Base-by-base conservation (phyloP, 169 alveolate genomes). In the Cryptosporidium tyzzeri region DNA sequence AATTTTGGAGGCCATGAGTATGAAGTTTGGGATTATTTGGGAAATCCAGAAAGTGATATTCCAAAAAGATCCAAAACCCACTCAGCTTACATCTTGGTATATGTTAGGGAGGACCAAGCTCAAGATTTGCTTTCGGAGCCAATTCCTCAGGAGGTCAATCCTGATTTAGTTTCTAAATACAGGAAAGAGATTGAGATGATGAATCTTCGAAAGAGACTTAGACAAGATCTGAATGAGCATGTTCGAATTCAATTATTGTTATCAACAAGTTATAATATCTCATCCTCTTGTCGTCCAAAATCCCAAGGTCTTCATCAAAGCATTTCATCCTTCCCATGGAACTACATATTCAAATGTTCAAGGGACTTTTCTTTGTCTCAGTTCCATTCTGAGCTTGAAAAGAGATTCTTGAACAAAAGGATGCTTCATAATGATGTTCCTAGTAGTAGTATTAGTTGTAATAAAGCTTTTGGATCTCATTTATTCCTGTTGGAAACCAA, bases 71-170 rank as follows among this genome's bases (percentile, higher is more conserved):
- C 86, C 26, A 95, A 93, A 53, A 92, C 92, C 51, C 94, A 96
- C 74, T 96, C 96, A 86, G 99, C 99, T 4, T 97, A 97, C 93
- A 96, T 97, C 85, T 92, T 97, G 35, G 98, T 97, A 16, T 97
- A 97, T 84, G 97, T 97, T 45, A 95, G 96, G 86, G 96, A 96
- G 85, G 85, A 93, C 10, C 95, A 92, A 50, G 94, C 95, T 35
- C 93, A 92, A 0, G 95, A 94, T 44, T 92, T 96, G 29, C 95
- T 95, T 8, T 93, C 94, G 26, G 96, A 94, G 70, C 93, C 96
- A 26, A 93, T 94, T 74, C 96, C 96, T 6, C 92, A 93, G 44
- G 92, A 87, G 31, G 95, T 93, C 44, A 93, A 94, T 53, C 94
- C 94, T 26, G 94, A 94, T 61, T 91, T 95, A 69, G 94, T 95